Percentiles rank a stretch among this genome's conserved stretches.
These are phyloP conservation scores for Diaporthe sp. DNA, from an alignment of 2,329 filamentous ascomycete genomes.

Conservation along the genomic window DNA sequence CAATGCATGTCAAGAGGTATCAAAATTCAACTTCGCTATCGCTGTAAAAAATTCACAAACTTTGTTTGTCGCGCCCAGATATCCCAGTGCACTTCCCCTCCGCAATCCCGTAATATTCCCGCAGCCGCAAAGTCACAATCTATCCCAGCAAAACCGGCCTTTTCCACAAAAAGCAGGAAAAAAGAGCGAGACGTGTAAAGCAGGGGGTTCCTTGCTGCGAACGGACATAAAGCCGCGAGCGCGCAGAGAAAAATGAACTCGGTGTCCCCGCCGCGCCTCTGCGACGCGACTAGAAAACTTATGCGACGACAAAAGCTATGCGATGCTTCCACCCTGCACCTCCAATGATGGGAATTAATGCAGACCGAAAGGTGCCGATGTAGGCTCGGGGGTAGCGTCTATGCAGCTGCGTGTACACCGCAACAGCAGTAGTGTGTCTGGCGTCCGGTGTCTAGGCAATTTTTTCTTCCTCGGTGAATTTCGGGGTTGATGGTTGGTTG, in stretches of 20 bases:
- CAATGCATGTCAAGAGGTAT: not conserved
- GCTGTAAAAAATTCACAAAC: not conserved
- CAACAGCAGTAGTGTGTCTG: not conserved
- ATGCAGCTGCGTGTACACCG: not conserved
- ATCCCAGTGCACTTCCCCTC: too few species aligned
- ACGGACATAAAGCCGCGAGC: not conserved
- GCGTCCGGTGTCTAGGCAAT: not conserved
- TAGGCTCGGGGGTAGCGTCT: not conserved
- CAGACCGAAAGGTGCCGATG: not conserved
- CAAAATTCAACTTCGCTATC: slow-evolving; percentile 12
- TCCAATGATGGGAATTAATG: not conserved
- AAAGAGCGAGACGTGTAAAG: not conserved
- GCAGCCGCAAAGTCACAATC: not conserved
- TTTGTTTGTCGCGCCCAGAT: too few species aligned
- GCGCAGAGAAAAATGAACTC: not conserved
- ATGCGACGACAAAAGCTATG: not conserved
- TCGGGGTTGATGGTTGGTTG: not conserved
- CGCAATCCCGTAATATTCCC: slow-evolving; percentile 18
- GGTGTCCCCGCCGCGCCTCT: not conserved
- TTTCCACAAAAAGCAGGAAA: not conserved
- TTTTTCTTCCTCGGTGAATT: not conserved
- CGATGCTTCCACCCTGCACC: not conserved
- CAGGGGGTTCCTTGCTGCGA: not conserved
- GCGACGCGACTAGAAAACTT: not conserved
- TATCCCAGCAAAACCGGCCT: not conserved